Evolutionary conservation across 768 basidiomycete genomes (phyloP).

Genomic region (Tricholoma terreum): DNA sequence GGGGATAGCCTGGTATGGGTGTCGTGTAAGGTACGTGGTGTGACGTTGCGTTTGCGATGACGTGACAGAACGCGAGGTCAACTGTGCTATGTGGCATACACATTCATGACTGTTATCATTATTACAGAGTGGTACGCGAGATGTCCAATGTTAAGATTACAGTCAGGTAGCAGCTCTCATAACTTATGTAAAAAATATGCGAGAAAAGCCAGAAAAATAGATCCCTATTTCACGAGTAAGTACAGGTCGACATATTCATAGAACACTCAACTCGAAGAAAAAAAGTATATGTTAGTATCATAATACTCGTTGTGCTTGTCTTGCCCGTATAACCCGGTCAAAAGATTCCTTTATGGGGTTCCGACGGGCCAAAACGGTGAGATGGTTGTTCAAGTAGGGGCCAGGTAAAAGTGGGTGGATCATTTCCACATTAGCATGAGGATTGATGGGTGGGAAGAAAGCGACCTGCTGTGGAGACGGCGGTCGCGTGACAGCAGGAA

Average conservation of each 20-base stretch:
- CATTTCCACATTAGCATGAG: conserved; percentile 50
- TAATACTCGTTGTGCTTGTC: conserved; percentile 33
- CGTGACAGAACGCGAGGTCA: conserved; percentile 14
- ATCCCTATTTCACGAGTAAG: not conserved
- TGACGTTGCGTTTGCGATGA: not conserved
- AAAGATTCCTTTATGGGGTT: conserved; percentile 69
- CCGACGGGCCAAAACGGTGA: conserved; percentile 63
- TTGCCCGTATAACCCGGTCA: conserved; percentile 62
- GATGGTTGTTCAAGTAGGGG: conserved; percentile 67
- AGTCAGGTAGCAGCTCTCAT: not conserved
- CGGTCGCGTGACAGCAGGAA: conserved; percentile 46
- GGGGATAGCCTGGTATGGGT: not conserved
- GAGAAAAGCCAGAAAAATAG: not conserved
- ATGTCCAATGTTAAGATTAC: not conserved
- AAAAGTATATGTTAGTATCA: conserved; percentile 3
- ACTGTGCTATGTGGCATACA: not conserved
- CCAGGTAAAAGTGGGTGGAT: conserved; percentile 71
- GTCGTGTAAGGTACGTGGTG: conserved; percentile 9
- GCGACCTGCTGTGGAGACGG: conserved; percentile 49
- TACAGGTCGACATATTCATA: not conserved
- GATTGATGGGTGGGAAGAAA: conserved; percentile 64
- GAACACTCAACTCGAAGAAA: not conserved
- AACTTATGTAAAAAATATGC: not conserved
- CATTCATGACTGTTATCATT: not conserved
- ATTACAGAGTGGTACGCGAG: not conserved